These are phyloP conservation scores for Arthrinium puccinioides DNA, from an alignment of 2,329 filamentous ascomycete genomes.

Conservation along the genomic window DNA sequence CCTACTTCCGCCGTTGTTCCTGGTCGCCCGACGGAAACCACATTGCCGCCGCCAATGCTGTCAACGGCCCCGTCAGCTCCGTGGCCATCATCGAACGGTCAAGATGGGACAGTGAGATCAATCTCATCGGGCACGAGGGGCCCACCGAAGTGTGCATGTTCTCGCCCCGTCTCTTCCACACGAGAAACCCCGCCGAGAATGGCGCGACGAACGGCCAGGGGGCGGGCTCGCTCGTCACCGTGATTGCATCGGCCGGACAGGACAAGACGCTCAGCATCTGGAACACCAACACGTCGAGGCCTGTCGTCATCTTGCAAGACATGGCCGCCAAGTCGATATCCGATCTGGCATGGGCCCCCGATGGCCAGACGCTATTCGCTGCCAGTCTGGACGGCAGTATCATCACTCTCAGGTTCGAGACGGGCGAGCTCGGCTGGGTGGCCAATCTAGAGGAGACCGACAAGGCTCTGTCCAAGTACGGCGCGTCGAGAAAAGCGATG, in stretches of 20 bases:
- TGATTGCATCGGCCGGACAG: conserved; percentile 93
- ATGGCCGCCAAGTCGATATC: conserved; percentile 86
- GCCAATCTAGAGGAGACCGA: conserved; percentile 84
- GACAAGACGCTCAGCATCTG: conserved; percentile 95
- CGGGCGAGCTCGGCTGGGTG: conserved; percentile 84
- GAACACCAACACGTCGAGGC: conserved; percentile 93
- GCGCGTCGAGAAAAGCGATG: conserved; percentile 77
- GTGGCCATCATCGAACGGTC: conserved; percentile 92
- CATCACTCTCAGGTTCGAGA: conserved; percentile 71
- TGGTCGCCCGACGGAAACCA: conserved; percentile 98
- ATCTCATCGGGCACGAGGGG: conserved; percentile 92
- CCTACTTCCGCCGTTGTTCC: conserved; percentile 92
- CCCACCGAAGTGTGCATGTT: conserved; percentile 97
- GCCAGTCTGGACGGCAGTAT: conserved; percentile 88
- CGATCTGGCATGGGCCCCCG: conserved; percentile 88
- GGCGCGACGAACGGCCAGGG: conserved; percentile 41
- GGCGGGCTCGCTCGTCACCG: conserved; percentile 60
- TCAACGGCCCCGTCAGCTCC: conserved; percentile 94
- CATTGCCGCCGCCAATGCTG: conserved; percentile 92
- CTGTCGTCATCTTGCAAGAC: conserved; percentile 85
- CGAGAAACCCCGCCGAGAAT: conserved; percentile 54
- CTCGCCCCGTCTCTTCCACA: conserved; percentile 82
- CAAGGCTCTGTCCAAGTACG: conserved; percentile 87
- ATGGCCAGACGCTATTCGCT: conserved; percentile 79
- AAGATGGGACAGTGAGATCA: conserved; percentile 93